Percentiles rank a stretch among this genome's conserved stretches.
Evolutionary conservation across 176 grass and related monocot genomes (phyloP).

Genomic region (Elymus sibiricus): DNA sequence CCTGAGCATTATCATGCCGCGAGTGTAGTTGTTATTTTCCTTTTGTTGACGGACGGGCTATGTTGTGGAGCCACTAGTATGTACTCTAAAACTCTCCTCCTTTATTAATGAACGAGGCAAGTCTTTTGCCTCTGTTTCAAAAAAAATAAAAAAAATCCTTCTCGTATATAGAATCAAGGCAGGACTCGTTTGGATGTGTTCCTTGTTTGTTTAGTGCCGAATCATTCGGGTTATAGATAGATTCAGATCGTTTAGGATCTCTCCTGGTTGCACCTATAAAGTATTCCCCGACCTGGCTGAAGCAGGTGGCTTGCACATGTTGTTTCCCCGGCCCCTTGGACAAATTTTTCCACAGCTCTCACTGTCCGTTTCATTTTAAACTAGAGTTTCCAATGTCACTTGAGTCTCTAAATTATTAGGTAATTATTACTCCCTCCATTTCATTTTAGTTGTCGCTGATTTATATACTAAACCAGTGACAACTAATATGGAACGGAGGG

Average conservation of each 20-base stretch:
- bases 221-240: constrained; percentile 30
- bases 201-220: constrained; percentile 16
- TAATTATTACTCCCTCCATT: too few species aligned
- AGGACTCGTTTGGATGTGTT: neutral
- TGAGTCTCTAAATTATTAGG: neutral
- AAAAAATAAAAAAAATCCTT: too few species aligned
- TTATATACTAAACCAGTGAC: too few species aligned
- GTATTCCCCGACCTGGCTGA: neutral
- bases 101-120: too few species aligned
- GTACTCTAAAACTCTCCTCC: too few species aligned
- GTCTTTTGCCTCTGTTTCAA: too few species aligned
- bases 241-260: constrained; percentile 27
- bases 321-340: neutral
- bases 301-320: constrained; percentile 18
- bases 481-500: too few species aligned
- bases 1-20: too few species aligned
- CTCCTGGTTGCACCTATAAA: constrained; percentile 24
- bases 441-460: too few species aligned
- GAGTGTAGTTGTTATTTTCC: too few species aligned
- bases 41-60: too few species aligned
- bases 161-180: constrained; percentile 27
- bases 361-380: neutral
- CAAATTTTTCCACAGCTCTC: neutral
- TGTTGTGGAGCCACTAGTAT: too few species aligned
- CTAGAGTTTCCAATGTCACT: neutral